Evolutionary conservation across 2,329 filamentous ascomycete species (phyloP), one percentile per base, ranked within the genome.

Genomic region (Colletotrichum endophyticum): DNA sequence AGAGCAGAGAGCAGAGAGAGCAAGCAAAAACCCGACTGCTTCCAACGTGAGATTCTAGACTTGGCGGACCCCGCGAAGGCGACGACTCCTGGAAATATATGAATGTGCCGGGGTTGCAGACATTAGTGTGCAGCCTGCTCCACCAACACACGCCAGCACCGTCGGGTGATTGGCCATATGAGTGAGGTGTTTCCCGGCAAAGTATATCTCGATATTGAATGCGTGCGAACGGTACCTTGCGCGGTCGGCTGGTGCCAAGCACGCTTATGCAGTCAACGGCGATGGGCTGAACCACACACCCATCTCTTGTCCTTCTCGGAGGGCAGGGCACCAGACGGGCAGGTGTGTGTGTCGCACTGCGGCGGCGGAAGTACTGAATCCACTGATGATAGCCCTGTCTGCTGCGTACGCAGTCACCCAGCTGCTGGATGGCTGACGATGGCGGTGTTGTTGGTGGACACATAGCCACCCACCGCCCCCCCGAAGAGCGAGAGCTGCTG

Each of bases 81-180:
- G 56, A 44, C 73, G 70, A 67, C 56, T 73, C 70, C 73, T 69
- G 70, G 66, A 67, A 67, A 66, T 71, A 75, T 75, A 76, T 73
- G 73, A 76, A 64, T 22, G 39, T 19, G 63, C 73, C 39, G 70
- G 73, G 70, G 66, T 63, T 39, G 59, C 27, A 28, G 62, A 39
- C 69, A 39, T 44, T 67, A 67, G 56, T 67, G 53, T 63, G 64
- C 57, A 49, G 32, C 30, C 27, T 69, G 11, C 73, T 69, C 73
- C 73, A 76, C 70, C 39, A 64, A 68, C 39, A 76, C 32, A 12
- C 57, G 44, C 70, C 12, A 30, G 36, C 12, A 32, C n/a, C 56
- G 32, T 49, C 56, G 57, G 30, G 62, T 59, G 70, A 68, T 76
- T 76, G 63, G 73, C 36, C 63, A 15, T 59, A 15, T 27, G 13